These are phyloP conservation scores for Colletotrichum tabaci DNA, from an alignment of 2,329 filamentous ascomycete species.

Conservation along the genomic window DNA sequence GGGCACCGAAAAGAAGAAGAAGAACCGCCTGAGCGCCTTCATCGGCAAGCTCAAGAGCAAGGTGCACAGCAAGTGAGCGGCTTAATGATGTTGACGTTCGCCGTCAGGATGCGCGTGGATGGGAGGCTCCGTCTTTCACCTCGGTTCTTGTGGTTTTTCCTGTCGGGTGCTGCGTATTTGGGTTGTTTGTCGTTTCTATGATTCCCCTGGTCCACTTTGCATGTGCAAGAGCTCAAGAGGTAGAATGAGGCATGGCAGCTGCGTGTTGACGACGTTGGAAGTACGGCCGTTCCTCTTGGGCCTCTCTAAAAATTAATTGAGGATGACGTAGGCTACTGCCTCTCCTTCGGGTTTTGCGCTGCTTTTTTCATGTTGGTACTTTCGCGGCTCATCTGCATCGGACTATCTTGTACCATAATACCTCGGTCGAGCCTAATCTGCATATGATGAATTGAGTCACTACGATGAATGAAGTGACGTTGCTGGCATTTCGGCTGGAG, in stretches of 20 bases:
- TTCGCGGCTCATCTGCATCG: constrained; percentile 39
- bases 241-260: constrained; percentile 38
- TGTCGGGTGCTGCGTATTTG: constrained; percentile 50
- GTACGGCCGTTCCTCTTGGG: constrained; percentile 45
- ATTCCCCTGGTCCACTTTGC: constrained; percentile 46
- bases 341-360: constrained; percentile 20
- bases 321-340: constrained; percentile 40
- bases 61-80: constrained; percentile 50
- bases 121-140: constrained; percentile 48
- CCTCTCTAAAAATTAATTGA: constrained; percentile 49
- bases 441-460: constrained; percentile 34
- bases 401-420: constrained; percentile 41
- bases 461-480: neutral
- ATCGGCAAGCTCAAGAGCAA: constrained; percentile 71
- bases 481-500: too few species aligned
- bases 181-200: constrained; percentile 44
- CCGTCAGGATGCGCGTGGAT: constrained; percentile 49
- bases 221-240: constrained; percentile 43
- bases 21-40: constrained; percentile 74
- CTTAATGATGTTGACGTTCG: constrained; percentile 28
- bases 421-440: constrained; percentile 39
- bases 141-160: constrained; percentile 55
- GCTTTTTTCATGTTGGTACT: constrained; percentile 17
- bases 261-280: constrained; percentile 36
- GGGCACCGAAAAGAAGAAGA: constrained; percentile 74